Evolutionary conservation across 2,329 filamentous ascomycete genomes (phyloP), one percentile per base, ranked within the genome.

Genomic region (Kalmusia sp.): DNA sequence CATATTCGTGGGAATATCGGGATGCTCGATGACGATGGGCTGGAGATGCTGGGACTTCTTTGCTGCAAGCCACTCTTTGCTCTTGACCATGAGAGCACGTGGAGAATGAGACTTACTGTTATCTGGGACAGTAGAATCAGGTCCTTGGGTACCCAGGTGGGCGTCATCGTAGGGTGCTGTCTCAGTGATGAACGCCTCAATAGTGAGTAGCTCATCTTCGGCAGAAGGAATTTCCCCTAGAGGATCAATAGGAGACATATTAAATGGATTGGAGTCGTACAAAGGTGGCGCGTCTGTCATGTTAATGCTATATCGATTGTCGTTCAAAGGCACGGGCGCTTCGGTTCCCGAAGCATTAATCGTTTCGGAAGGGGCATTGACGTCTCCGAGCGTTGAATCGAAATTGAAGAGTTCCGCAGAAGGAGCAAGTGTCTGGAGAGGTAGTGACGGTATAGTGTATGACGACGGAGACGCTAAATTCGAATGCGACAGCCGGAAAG

Each of bases 1-100:
- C 28, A 38, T 34, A 25, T 40, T 46, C 7, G 35, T 11, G 31
- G 52, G 24, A 34, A 54, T 8, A 15, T 54, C 52, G n/a, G 54
- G 51, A 39, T 52, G 50, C 4, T 47, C 33, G 4, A 44, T 53
- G 25, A 28, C n/a, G 30, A 27, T 12, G 7, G 31, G 39, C 15
- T 48, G 37, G 21, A 38, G 41, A 4, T 49, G 45, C 15, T 50
- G 47, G 6, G 40, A 51, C 15, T 39, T 54, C 35, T 47, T 54
- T 2, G 39, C n/a, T 5, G 30, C 27, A 4, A 51, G 52, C 40
- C 46, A 50, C 14, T 31, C 47, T 27, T 33, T 51, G 28, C 47
- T 46, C 35, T 51, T 54, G 5, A 14, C 38, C 47, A 46, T 41
- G 9, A 54, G 15, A 8, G 27, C 21, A 19, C 52, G 46, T 19